Evolutionary conservation across 495 filamentous ascomycete genomes (phyloP), one percentile per base, ranked within the genome.

Genomic region (Darksidea phi): DNA sequence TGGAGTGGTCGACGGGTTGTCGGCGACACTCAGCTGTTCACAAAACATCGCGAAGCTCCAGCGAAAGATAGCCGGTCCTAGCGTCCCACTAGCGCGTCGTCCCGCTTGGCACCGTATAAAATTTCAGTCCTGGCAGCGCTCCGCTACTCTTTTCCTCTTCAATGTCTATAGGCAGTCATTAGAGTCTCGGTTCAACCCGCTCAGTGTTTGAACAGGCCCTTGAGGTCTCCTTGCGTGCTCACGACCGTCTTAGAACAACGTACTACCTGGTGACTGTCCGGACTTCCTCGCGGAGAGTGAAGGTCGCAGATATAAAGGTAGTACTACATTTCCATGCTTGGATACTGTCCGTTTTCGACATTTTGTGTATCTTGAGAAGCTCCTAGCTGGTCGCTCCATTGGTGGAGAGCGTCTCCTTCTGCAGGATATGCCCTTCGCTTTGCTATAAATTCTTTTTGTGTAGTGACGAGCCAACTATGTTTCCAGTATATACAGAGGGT

Each of bases 171-270:
- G 91, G 86, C 88, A 85, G 82, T 90, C 90, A 91, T 93, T 98
- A 98, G 94, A 98, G 94, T 98, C 94, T 95, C 94, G 94, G 89
- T 86, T 84, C 85, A 89, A 86, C 90, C 83, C 60, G 24, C 74
- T 94, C 91, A 88, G 80, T 97, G 83, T 91, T 92, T 91, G 85
- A 89, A 88, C 89, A 95, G 90, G 84, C 88, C 88, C 83, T 75
- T 75, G 67, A 80, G 85, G 82, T 82, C 88, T 93, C 86, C 82
- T 70, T 74, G 91, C 94, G 94, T 90, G 94, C 94, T 98, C 92
- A 92, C 88, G 89, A 91, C 91, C 86, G 86, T 87, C 94, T 95
- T 82, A 98, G 84, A 98, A 69, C 69, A 88, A 74, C 69, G 70
- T 78, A 75, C 73, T 84, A 82, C 80, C 88, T 82, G 51, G 71